Evolutionary conservation across 257 asterid genomes (phyloP).

Genomic region (Penstemon newberryi): DNA sequence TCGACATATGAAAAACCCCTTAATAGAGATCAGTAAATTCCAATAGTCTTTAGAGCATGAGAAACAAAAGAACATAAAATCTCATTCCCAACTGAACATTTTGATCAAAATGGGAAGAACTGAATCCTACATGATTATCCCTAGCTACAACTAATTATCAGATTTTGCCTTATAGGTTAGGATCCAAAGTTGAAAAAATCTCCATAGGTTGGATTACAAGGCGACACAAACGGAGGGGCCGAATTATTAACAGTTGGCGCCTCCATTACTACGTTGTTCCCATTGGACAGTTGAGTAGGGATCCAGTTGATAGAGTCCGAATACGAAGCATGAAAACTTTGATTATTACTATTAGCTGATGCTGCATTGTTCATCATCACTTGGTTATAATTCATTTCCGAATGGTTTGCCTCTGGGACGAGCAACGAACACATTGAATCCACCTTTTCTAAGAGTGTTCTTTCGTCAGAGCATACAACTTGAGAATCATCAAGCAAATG

Average conservation of each 20-base stretch:
- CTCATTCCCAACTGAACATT: not conserved
- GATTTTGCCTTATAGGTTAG: not conserved
- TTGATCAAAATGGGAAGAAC: not conserved
- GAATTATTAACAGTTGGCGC: not conserved
- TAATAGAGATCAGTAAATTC: no score
- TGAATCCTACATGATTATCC: constrained; percentile 13
- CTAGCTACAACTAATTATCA: constrained; percentile 5
- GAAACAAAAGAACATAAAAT: not conserved
- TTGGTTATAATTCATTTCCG: not conserved
- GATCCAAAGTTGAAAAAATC: not conserved
- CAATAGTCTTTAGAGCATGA: no score
- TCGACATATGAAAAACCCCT: no score
- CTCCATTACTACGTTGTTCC: not conserved
- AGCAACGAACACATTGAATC: constrained; percentile 4
- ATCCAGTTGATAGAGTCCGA: not conserved
- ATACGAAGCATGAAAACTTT: not conserved
- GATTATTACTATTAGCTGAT: not conserved
- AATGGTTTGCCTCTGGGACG: constrained; percentile 9
- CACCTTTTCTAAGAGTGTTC: not conserved
- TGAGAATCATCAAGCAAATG: constrained; percentile 27
- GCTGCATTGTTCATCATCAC: not conserved
- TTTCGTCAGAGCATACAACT: not conserved
- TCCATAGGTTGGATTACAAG: not conserved
- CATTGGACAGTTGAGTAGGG: not conserved
- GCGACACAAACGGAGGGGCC: constrained; percentile 7